Conservation (phyloP, 2,329 filamentous ascomycete species). For the Clonostachys chloroleuca region DNA sequence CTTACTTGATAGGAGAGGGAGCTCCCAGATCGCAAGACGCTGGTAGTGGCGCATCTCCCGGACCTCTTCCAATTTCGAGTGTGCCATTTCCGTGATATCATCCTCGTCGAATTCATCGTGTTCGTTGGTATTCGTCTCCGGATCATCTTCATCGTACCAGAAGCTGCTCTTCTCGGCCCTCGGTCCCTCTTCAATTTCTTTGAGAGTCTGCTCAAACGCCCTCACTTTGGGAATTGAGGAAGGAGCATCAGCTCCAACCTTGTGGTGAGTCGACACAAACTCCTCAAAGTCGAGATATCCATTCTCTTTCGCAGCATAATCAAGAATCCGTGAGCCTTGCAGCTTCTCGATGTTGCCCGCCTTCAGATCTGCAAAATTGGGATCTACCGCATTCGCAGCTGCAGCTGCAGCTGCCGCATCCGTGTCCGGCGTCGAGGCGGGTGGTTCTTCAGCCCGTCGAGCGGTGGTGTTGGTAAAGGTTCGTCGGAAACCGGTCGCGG, state of each 20-base stretch:
- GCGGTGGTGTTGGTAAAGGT: slow-evolving; percentile 22
- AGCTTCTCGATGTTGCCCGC: background rate
- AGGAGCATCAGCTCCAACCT: slow-evolving; percentile 11
- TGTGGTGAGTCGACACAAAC: slow-evolving; percentile 18
- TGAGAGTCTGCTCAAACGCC: slow-evolving; percentile 20
- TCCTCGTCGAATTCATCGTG: slow-evolving; percentile 68
- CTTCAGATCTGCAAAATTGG: no score
- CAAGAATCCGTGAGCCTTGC: slow-evolving; percentile 17
- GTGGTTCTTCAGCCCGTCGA: slow-evolving; percentile 12
- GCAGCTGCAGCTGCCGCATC: slow-evolving; percentile 6
- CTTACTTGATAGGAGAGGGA: slow-evolving; percentile 86
- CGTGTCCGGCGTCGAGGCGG: background rate
- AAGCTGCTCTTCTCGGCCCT: slow-evolving; percentile 32
- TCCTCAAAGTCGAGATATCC: slow-evolving; percentile 24
- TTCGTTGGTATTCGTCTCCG: slow-evolving; percentile 44
- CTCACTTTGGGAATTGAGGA: slow-evolving; percentile 10
- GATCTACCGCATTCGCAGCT: background rate
- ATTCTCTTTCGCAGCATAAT: slow-evolving; percentile 26
- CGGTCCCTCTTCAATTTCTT: slow-evolving; percentile 19
- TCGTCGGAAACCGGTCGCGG: slow-evolving; percentile 11
- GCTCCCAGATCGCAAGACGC: slow-evolving; percentile 87
- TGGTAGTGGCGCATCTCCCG: slow-evolving; percentile 86
- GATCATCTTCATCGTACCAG: slow-evolving; percentile 46
- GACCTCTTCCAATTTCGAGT: slow-evolving; percentile 83
- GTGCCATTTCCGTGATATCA: slow-evolving; percentile 78